A percentile compares a stretch with the other conserved stretches of the same genome.
Conservation (phyloP, 2,329 filamentous ascomycete genomes). For the Dactylonectria estremocensis region DNA sequence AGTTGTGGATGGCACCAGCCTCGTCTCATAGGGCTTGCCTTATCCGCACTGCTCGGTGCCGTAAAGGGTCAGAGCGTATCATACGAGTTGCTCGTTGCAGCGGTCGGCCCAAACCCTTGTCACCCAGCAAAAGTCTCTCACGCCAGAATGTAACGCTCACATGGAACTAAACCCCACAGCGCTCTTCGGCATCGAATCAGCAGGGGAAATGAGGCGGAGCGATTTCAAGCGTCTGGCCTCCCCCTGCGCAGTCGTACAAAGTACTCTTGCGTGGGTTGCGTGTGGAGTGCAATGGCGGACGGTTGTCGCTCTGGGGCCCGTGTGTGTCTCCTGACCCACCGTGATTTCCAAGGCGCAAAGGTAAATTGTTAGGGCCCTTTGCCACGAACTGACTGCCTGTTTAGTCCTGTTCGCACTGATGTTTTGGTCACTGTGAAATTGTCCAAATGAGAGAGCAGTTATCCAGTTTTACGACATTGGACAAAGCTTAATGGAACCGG, state of each 20-base stretch:
- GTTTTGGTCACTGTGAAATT: background rate
- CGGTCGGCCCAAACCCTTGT: background rate
- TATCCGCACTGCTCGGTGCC: background rate
- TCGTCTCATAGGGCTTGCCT: conserved; percentile 6
- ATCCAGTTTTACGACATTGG: background rate
- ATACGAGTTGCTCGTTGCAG: background rate
- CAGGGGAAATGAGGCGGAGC: background rate
- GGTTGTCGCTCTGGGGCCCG: background rate
- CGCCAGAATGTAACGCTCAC: background rate
- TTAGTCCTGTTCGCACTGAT: background rate
- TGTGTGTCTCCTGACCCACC: background rate
- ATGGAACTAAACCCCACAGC: background rate
- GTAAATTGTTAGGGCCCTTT: background rate
- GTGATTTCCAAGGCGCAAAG: background rate
- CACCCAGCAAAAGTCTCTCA: background rate
- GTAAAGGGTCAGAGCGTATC: background rate
- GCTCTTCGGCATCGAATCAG: background rate
- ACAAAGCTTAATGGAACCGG: background rate
- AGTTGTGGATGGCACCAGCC: background rate
- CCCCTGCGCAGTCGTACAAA: background rate
- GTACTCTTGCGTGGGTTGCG: background rate
- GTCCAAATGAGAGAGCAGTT: background rate
- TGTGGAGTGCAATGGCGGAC: background rate
- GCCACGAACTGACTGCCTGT: background rate
- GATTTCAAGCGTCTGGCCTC: background rate